These are phyloP conservation scores for Erodium chrysanthum DNA, from an alignment of 441 rosid species.

Conservation along the genomic window DNA sequence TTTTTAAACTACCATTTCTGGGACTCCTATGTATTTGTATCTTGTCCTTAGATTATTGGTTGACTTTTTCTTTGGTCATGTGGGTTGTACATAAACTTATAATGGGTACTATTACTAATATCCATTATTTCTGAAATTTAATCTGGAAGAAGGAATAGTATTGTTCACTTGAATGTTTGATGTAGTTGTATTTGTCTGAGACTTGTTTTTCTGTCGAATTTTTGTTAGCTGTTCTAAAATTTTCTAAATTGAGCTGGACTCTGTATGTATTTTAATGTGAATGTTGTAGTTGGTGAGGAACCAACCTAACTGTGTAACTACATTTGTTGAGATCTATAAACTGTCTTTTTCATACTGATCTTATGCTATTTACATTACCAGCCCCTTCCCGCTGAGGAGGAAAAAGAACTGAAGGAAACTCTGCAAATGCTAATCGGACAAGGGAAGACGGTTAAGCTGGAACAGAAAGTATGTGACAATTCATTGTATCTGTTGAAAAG, in stretches of 20 bases:
- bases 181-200: not conserved
- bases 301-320: not conserved
- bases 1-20: not conserved
- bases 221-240: not conserved
- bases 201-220: not conserved
- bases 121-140: not conserved
- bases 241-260: not conserved
- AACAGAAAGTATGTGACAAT: conserved; percentile 19
- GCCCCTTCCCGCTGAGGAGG: conserved; percentile 22
- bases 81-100: not conserved
- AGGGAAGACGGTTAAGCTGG: conserved; percentile 22
- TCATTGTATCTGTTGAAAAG: not conserved
- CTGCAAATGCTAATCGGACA: conserved; percentile 19
- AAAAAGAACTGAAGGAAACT: conserved; percentile 23
- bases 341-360: not conserved
- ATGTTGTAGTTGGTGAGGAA: not conserved
- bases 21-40: not conserved
- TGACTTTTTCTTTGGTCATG: not conserved
- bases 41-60: not conserved
- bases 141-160: not conserved
- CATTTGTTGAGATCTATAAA: not conserved
- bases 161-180: not conserved
- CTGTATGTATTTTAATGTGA: too few species aligned
- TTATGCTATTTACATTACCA: conserved; percentile 1
- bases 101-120: not conserved